Evolutionary conservation across 768 basidiomycete genomes (phyloP).

Genomic region (Amanita fuliginea): DNA sequence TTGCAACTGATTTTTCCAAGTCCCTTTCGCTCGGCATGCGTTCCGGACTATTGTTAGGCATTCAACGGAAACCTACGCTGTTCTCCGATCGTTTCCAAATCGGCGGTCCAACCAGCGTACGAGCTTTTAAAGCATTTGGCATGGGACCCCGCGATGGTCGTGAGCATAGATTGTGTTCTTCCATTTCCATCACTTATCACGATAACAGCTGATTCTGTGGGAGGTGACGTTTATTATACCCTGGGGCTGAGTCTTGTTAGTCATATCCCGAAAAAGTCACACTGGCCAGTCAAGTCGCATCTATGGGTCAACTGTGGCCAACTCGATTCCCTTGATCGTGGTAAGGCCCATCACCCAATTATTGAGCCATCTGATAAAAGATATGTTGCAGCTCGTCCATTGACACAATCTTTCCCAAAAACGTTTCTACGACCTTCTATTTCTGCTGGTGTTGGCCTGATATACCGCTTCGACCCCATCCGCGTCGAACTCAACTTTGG

Average conservation of each 20-base stretch:
- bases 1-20: constrained; percentile 24
- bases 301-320: constrained; percentile 75
- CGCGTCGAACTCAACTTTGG: constrained; percentile 87
- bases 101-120: constrained; percentile 80
- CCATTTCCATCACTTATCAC: background rate
- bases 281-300: constrained; percentile 85
- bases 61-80: constrained; percentile 34
- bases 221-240: constrained; percentile 77
- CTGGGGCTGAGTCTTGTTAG: constrained; percentile 67
- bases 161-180: constrained; percentile 22
- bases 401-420: constrained; percentile 26
- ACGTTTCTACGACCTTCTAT: constrained; percentile 51
- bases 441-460: constrained; percentile 71
- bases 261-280: constrained; percentile 54
- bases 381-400: constrained; percentile 20
- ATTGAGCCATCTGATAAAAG: background rate
- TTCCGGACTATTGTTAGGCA: constrained; percentile 58
- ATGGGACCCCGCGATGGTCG: constrained; percentile 72
- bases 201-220: constrained; percentile 63
- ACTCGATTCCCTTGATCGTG: constrained; percentile 46
- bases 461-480: constrained; percentile 75
- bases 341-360: constrained; percentile 26
- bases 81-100: constrained; percentile 87
- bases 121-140: constrained; percentile 65
- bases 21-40: constrained; percentile 64